Conservation (phyloP, 768 basidiomycete genomes). For the Mycena rebaudengoi region DNA sequence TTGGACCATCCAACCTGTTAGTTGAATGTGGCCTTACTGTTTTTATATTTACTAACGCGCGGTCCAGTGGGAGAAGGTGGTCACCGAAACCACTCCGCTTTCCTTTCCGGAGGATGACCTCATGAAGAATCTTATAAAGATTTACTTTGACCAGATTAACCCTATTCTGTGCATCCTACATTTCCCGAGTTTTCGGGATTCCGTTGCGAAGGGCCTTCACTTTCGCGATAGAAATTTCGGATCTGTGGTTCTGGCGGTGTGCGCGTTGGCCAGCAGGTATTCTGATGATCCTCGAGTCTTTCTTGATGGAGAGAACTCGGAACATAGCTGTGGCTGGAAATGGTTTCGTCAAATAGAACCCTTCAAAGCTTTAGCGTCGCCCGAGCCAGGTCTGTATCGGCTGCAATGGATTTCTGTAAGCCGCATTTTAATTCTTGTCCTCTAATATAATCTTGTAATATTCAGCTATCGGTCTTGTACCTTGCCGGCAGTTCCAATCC, state of each 20-base stretch:
- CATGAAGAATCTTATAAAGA: slow-evolving; percentile 54
- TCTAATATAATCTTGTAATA: not conserved
- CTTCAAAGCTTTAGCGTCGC: not conserved
- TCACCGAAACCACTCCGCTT: slow-evolving; percentile 32
- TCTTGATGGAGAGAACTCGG: slow-evolving; percentile 42
- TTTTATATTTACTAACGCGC: not conserved
- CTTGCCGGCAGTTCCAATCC: slow-evolving; percentile 46
- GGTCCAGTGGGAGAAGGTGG: slow-evolving; percentile 46
- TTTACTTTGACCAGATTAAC: slow-evolving; percentile 68
- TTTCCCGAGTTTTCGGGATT: slow-evolving; percentile 65
- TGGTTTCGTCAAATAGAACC: slow-evolving; percentile 69
- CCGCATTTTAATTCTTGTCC: not conserved
- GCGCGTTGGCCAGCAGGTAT: slow-evolving; percentile 69
- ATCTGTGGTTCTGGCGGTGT: slow-evolving; percentile 67
- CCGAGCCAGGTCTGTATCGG: not conserved
- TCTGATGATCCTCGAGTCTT: slow-evolving; percentile 55
- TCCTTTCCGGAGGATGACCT: slow-evolving; percentile 61
- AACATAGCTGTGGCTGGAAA: slow-evolving; percentile 64
- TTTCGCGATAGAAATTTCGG: slow-evolving; percentile 60
- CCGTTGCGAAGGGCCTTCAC: slow-evolving; percentile 56
- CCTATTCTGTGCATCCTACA: slow-evolving; percentile 68
- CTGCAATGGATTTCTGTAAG: not conserved
- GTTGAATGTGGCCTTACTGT: not conserved
- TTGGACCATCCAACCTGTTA: slow-evolving; percentile 18
- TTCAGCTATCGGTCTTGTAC: slow-evolving; percentile 38